Base-by-base conservation (phyloP, 2,329 filamentous ascomycete genomes). In the Claviceps digitariae region DNA sequence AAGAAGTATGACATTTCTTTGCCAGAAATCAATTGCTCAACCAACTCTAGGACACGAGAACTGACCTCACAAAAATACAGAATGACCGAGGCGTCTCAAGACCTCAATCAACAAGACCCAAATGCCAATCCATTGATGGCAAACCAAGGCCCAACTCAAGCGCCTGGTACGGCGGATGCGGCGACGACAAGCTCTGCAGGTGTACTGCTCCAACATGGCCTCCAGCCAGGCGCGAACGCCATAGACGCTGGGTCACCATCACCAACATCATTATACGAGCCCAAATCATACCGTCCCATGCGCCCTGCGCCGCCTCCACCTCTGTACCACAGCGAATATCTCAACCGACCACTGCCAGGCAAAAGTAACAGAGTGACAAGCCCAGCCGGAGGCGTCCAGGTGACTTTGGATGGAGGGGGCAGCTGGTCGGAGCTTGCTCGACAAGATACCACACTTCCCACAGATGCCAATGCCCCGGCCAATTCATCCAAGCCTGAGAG, bases 351-450 rank as follows among this genome's bases (percentile, higher is more conserved):
- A 56, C 72, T 76, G 41, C 75, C 75, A 15, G 74, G 78, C 43
- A 79, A 79, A 34, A 80, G 79, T 29, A 83, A 84, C 55, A 79
- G 87, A 51, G 85, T 88, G 54, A 83, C 81, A 54, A 88, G 84
- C 59, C 84, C 87, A 62, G 81, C 84, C 3, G 90, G 90, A 52
- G 91, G 91, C 20, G 82, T 96, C 53, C 89, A 95, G 67, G 87
- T 96, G 61, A 90, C 93, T 21, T 78, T 97, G 40, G 90, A 95
- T 61, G 90, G 90, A 62, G 82, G 84, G 17, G 87, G 89, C 55
- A 91, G 86, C 67, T 97, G 90, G 91, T 90, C 86, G 48, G 87
- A 95, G 57, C 78, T 96, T 66, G 88, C 89, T 49, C 84, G 90
- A 55, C 86, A 90, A 62, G 90, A 89, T 62, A 79, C 84, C 50